These are phyloP conservation scores for Citrus unshiu DNA, from an alignment of 345 rosid species.

Conservation along the genomic window DNA sequence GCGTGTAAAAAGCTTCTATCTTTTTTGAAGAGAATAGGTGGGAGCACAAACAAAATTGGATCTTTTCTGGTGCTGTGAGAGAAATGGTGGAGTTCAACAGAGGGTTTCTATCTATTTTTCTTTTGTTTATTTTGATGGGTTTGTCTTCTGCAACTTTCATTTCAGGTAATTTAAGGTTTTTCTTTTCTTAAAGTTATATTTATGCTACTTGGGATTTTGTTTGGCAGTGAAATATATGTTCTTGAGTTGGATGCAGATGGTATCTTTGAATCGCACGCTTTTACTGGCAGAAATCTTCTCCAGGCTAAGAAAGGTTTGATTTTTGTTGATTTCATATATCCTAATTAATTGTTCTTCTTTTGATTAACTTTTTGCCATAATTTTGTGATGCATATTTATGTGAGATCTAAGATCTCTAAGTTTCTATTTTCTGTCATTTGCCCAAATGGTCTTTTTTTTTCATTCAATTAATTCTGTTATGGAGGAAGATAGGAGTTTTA, in stretches of 20 bases:
- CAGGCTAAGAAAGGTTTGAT: conserved; percentile 59
- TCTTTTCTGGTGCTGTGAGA: background rate
- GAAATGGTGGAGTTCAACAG: conserved; percentile 22
- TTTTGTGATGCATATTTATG: background rate
- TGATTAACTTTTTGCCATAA: background rate
- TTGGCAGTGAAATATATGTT: background rate
- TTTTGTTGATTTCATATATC: background rate
- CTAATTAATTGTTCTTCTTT: background rate
- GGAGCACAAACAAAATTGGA: too few relatives aligned
- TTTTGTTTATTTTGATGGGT: conserved; percentile 26
- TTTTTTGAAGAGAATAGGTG: background rate
- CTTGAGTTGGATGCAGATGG: conserved; percentile 35
- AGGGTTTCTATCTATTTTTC: conserved; percentile 16
- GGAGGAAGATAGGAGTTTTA: background rate
- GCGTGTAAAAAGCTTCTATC: background rate
- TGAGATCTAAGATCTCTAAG: background rate
- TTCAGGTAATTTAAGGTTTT: conserved; percentile 29
- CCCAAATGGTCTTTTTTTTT: background rate
- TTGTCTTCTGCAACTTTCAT: conserved; percentile 34
- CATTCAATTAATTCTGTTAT: background rate
- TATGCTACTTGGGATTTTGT: background rate
- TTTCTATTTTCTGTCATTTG: background rate
- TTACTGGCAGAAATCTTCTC: conserved; percentile 54
- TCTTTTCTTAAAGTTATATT: background rate
- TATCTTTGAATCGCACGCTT: conserved; percentile 37